Percentiles rank a stretch among this genome's conserved stretches.
phyloP scores from a whole-genome alignment of 148 eudicot genomes.

The Amaranthus cruentus region DNA sequence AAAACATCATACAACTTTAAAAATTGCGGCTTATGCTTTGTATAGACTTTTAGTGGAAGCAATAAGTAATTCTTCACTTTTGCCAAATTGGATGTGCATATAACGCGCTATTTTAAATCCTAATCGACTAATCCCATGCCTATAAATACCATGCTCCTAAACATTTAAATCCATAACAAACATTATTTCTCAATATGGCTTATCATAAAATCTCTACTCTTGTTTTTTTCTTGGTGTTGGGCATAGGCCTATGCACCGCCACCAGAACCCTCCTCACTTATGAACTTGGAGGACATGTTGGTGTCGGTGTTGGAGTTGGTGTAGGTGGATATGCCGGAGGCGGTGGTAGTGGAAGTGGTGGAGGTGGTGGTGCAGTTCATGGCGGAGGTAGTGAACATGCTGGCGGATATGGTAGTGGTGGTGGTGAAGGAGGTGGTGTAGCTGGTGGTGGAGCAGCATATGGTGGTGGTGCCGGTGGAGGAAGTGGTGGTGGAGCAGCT shows the following conservation, averaged over 20 bases:
- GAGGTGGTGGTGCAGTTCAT: conserved; percentile 29
- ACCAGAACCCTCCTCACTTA: conserved; percentile 44
- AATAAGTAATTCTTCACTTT: background rate
- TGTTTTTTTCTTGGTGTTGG: conserved; percentile 38
- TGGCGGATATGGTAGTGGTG: conserved; percentile 26
- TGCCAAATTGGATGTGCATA: conserved; percentile 16
- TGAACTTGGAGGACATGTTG: conserved; percentile 19
- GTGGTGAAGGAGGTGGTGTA: conserved; percentile 23
- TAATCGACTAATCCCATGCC: conserved; percentile 9
- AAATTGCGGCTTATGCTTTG: conserved; percentile 18
- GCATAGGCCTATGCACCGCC: conserved; percentile 41
- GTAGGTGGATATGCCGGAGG: conserved; percentile 16
- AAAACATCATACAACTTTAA: conserved; percentile 10
- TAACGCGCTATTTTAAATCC: conserved; percentile 19
- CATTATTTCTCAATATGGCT: conserved; percentile 31
- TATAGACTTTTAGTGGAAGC: conserved; percentile 17
- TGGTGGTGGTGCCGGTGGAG: conserved; percentile 23
- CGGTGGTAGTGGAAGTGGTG: conserved; percentile 20
- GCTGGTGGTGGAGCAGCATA: conserved; percentile 19
- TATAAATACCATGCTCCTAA: conserved; percentile 34
- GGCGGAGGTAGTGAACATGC: conserved; percentile 29
- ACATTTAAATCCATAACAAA: conserved; percentile 23
- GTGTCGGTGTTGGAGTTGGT: conserved; percentile 3
- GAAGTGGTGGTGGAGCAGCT: conserved; percentile 16
- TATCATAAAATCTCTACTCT: conserved; percentile 30